Base-by-base conservation (phyloP, 352 stramenopile species). In the Phytophthora constricta region DNA sequence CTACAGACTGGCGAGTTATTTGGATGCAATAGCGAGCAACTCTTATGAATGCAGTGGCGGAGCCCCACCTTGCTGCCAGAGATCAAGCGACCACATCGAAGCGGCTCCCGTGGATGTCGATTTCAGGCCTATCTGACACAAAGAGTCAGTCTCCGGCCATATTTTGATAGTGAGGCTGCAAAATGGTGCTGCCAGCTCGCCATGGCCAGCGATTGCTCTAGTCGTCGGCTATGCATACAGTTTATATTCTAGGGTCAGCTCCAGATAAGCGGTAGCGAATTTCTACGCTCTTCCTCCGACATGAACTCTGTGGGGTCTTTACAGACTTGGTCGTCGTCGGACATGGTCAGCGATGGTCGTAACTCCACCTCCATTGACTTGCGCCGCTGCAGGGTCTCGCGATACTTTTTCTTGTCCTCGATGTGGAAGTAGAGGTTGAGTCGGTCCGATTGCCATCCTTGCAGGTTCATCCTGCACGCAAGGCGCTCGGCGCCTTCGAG, bases 391-490 rank as follows among this genome's bases (percentile, higher is more conserved):
- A 64, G n/a, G 31, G 26, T 51, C 13, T 55, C 22, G 39, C 53
- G 43, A 27, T 72, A 61, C 19, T 69, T 76, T 19, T 54, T 69
- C 53, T 70, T 74, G 61, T 70, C 60, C 42, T 74, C 50, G 25
- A 31, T 64, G 7, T 45, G 49, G 31, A 74, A 77, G 45, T 77
- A 77, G 27, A 77, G 37, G 22, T 70, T 77, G 17, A 16, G 27
- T 28, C 79, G 74, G 58, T 87, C 72, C 10, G 57, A 68, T 34
- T 81, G 76, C 79, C 79, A 87, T 2, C 79, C 76, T 1, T 76
- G 67, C 50, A 85, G 63, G 28, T 76, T 87, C 22, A 84, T 43
- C 31, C 68, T 70, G 51, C 66, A 70, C 27, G 62, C 63, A 17
- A 73, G 51, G 3, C 64, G 63, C 41, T 77, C 69, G 13, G 55